A percentile compares a stretch with the other conserved stretches of the same genome.
Evolutionary conservation across 306 rosid species (phyloP).

Genomic region (Hippophae rhamnoides): DNA sequence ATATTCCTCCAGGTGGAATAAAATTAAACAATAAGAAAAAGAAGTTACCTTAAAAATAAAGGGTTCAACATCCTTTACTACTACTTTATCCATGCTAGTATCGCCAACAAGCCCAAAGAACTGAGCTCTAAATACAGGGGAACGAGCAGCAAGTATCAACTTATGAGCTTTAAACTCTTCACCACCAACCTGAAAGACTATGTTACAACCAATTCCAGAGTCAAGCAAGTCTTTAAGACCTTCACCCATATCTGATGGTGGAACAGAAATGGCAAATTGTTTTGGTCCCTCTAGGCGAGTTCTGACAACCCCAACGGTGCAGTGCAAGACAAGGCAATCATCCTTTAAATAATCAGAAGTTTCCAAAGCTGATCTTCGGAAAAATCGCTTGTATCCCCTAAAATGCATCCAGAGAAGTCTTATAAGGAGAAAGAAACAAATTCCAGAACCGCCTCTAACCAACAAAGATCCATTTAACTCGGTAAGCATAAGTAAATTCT

Average conservation of each 20-base stretch:
- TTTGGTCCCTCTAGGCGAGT: constrained; percentile 64
- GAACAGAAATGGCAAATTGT: constrained; percentile 40
- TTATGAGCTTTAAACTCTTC: constrained; percentile 77
- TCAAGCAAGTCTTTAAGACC: constrained; percentile 63
- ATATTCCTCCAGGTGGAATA: not conserved
- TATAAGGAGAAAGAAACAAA: not conserved
- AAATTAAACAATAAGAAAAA: constrained; percentile 1
- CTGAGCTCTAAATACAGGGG: constrained; percentile 75
- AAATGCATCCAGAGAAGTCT: constrained; percentile 8
- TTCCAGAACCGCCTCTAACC: too few species aligned
- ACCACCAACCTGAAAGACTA: constrained; percentile 61
- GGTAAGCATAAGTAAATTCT: too few species aligned
- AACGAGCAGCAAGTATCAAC: constrained; percentile 79
- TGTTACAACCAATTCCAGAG: constrained; percentile 62
- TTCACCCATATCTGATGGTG: constrained; percentile 55
- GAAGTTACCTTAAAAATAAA: constrained; percentile 71
- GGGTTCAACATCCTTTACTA: constrained; percentile 73
- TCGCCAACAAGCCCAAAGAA: constrained; percentile 73
- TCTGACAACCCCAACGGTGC: constrained; percentile 93
- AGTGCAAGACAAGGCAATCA: constrained; percentile 79
- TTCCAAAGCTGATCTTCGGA: constrained; percentile 55
- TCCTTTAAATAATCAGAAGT: constrained; percentile 72
- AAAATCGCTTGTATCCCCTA: constrained; percentile 95
- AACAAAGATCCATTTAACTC: too few species aligned
- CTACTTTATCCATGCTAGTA: constrained; percentile 47